phyloP scores from a whole-genome alignment of 1,284 basidiomycete species.

The Hemileccinum hortonii region DNA sequence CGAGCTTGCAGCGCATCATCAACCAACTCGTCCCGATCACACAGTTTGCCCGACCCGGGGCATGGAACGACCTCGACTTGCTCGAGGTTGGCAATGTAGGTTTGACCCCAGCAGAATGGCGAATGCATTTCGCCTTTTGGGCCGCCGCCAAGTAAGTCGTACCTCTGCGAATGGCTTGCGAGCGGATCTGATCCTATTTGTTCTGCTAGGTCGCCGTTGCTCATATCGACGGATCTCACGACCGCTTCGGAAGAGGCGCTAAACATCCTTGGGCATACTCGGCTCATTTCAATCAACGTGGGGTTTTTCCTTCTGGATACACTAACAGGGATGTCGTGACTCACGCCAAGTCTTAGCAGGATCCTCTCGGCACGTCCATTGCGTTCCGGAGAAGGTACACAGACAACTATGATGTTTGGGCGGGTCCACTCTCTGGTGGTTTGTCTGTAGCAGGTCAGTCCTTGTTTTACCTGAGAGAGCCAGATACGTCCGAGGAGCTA shows the following conservation, averaged over 20 bases:
- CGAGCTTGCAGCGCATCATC: slow-evolving; percentile 47
- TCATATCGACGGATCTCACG: slow-evolving; percentile 13
- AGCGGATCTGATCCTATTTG: background rate
- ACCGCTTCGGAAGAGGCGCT: background rate
- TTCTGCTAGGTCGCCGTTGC: slow-evolving; percentile 9
- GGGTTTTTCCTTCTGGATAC: background rate
- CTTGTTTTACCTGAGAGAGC: background rate
- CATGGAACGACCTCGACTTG: slow-evolving; percentile 50
- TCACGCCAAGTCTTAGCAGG: slow-evolving; percentile 40
- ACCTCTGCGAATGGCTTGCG: no score
- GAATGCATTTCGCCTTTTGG: slow-evolving; percentile 52
- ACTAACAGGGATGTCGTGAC: background rate
- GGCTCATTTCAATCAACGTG: slow-evolving; percentile 10
- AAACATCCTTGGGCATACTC: slow-evolving; percentile 6
- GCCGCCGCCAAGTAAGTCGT: slow-evolving; percentile 11
- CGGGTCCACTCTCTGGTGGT: slow-evolving; percentile 48
- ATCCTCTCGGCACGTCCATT: slow-evolving; percentile 47
- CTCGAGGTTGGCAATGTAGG: slow-evolving; percentile 49
- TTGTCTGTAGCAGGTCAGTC: slow-evolving; percentile 44
- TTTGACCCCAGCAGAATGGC: slow-evolving; percentile 43
- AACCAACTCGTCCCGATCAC: slow-evolving; percentile 51
- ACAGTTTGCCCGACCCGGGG: slow-evolving; percentile 44
- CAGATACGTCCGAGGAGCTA: background rate
- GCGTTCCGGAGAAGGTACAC: slow-evolving; percentile 48
- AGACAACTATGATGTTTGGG: slow-evolving; percentile 51